Evolutionary conservation across 768 basidiomycete genomes (phyloP).

Genomic region (Pleurotus citrinopileatus): DNA sequence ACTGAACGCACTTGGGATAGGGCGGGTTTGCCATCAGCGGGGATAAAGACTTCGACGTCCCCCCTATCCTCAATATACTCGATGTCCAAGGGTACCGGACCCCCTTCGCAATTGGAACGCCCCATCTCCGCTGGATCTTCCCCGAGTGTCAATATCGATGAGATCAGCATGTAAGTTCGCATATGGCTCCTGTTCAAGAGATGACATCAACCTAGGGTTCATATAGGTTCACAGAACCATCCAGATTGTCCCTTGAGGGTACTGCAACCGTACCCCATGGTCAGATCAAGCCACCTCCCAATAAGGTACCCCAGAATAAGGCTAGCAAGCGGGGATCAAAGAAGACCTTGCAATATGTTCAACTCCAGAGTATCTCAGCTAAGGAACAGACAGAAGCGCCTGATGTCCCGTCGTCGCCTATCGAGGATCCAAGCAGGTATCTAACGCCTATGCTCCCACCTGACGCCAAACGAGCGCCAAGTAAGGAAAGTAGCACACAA

Average conservation of each 20-base stretch:
- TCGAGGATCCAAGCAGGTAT: conserved; percentile 11
- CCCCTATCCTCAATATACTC: background rate
- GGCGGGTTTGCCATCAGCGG: background rate
- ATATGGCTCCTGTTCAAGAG: background rate
- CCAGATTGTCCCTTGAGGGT: background rate
- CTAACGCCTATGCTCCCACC: background rate
- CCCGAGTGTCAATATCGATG: background rate
- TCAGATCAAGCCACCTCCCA: conserved; percentile 1
- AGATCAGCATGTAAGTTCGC: conserved; percentile 7
- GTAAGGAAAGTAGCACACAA: background rate
- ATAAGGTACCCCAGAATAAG: background rate
- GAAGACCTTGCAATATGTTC: conserved; percentile 10
- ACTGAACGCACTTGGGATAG: background rate
- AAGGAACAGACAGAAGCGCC: conserved; percentile 8
- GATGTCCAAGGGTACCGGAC: background rate
- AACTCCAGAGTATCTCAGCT: conserved; percentile 8
- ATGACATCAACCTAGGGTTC: background rate
- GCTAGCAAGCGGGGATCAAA: conserved; percentile 12
- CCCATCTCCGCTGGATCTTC: background rate
- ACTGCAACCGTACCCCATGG: background rate
- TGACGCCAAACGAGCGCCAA: background rate
- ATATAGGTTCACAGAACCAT: conserved; percentile 2
- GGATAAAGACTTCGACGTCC: background rate
- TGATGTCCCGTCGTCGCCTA: conserved; percentile 9
- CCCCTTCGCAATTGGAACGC: background rate